Evolutionary conservation across 2,329 filamentous ascomycete species (phyloP), one percentile per base, ranked within the genome.

Genomic region (Aspergillus latus): DNA sequence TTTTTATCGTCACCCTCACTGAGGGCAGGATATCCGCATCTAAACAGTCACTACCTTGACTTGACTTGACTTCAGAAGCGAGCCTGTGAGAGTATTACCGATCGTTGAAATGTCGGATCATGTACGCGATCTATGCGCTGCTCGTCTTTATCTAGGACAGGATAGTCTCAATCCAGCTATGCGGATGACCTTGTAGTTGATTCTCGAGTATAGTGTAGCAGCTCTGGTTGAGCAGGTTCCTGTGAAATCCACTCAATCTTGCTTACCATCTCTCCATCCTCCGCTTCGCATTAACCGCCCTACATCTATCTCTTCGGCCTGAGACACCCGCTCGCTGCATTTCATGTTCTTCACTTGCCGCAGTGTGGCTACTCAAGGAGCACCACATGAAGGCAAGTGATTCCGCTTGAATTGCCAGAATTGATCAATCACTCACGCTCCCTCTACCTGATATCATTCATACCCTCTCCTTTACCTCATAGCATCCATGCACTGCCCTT

Each of bases 91-190:
- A 54, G 48, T 56, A 54, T 49, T 60, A 40, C 49, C 54, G 53
- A 59, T 59, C 52, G 54, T 56, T 52, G 56, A 43, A 56, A 58
- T 61, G 48, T 52, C 47, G 49, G 57, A 42, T 54, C 39, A 50
- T 54, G 50, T 58, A 56, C 37, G 40, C 51, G 59, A 57, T 57
- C 30, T 52, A 15, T 43, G 49, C 49, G 15, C 29, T 29, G 34
- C 39, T 40, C 49, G 54, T 43, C 42, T 52, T 55, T 54, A 54
- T 49, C 51, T 58, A 59, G 61, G 54, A 32, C 53, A 52, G 57
- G 54, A 58, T 63, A 62, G 45, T 52, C 54, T 54, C 54, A 64
- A 65, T 64, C 58, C 57, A 60, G 53, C 52, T 58, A 6, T 60
- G 39, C 45, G 54, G 59, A 16, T 16, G n/a, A 13, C 43, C 30